A percentile compares a stretch with the other conserved stretches of the same genome.
Evolutionary conservation across 1,284 basidiomycete species (phyloP).

Genomic region (Pseudozyma thailandica): DNA sequence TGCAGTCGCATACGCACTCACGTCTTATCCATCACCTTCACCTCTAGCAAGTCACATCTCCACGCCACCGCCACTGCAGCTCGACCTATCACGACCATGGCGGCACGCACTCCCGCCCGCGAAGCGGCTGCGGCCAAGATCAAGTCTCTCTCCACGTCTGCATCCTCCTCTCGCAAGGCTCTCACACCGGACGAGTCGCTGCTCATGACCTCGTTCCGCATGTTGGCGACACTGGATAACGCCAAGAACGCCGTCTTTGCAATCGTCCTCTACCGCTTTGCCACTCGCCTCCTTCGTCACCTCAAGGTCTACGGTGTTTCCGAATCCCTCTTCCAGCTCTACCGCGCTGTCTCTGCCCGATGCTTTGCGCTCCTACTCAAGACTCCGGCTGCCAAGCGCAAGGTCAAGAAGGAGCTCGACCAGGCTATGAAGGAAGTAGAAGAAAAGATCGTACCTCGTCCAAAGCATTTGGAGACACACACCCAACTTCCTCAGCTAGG

Average conservation of each 20-base stretch:
- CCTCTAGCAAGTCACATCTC: too few species aligned
- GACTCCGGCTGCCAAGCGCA: constrained; percentile 59
- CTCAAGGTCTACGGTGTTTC: constrained; percentile 58
- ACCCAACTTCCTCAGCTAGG: constrained; percentile 56
- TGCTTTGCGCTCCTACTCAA: constrained; percentile 54
- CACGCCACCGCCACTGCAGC: too few species aligned
- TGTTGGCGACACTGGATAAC: constrained; percentile 43
- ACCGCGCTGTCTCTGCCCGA: constrained; percentile 40
- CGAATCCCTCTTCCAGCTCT: constrained; percentile 53
- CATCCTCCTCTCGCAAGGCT: neutral
- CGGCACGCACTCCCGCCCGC: constrained; percentile 58
- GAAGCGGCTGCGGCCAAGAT: constrained; percentile 69
- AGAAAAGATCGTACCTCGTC: constrained; percentile 57
- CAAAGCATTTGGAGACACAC: constrained; percentile 44
- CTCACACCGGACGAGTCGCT: constrained; percentile 15
- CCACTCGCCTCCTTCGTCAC: constrained; percentile 48
- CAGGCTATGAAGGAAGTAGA: constrained; percentile 61
- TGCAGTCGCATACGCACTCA: neutral
- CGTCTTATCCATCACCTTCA: too few species aligned
- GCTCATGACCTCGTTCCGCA: constrained; percentile 21
- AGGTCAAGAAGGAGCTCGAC: constrained; percentile 59
- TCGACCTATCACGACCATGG: too few species aligned
- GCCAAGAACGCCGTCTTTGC: constrained; percentile 59
- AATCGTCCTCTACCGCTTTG: constrained; percentile 50
- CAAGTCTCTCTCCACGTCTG: constrained; percentile 7